Evolutionary conservation across 2,329 filamentous ascomycete species (phyloP).

Genomic region (Mycocentrospora acerina): DNA sequence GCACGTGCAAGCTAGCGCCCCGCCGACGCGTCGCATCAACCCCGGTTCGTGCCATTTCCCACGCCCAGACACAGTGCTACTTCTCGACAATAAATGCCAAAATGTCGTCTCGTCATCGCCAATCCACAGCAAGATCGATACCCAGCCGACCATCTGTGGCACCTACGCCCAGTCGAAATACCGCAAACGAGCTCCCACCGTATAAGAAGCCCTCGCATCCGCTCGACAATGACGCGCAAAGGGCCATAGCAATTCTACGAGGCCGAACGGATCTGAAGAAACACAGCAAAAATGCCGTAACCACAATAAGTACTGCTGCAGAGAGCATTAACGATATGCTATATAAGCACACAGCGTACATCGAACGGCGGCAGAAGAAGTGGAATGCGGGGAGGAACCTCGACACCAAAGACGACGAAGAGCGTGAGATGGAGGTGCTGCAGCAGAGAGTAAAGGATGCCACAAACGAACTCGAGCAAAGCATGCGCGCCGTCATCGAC

Average conservation of each 20-base stretch:
- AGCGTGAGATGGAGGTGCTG: slow-evolving; percentile 42
- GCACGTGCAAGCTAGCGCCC: too few species aligned
- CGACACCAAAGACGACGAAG: slow-evolving; percentile 43
- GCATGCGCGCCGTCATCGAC: slow-evolving; percentile 61
- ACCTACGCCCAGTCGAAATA: slow-evolving; percentile 6
- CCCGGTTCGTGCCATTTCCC: too few species aligned
- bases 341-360: slow-evolving; percentile 40
- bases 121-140: slow-evolving; percentile 18
- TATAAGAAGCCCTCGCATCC: slow-evolving; percentile 58
- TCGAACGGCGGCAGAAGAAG: slow-evolving; percentile 35
- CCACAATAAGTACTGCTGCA: slow-evolving; percentile 52
- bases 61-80: too few species aligned
- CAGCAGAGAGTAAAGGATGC: slow-evolving; percentile 51
- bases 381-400: slow-evolving; percentile 39
- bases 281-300: slow-evolving; percentile 50
- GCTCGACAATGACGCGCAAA: slow-evolving; percentile 51
- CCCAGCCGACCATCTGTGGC: slow-evolving; percentile 15
- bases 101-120: slow-evolving; percentile 28
- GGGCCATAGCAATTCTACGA: slow-evolving; percentile 49
- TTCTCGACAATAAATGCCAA: neutral
- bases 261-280: slow-evolving; percentile 49
- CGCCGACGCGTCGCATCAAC: too few species aligned
- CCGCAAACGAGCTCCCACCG: slow-evolving; percentile 43
- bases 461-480: slow-evolving; percentile 59
- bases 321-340: slow-evolving; percentile 60